Evolutionary conservation across 371 early-diverging fungal genomes (phyloP).

Genomic region (Conidiobolus coronatus): DNA sequence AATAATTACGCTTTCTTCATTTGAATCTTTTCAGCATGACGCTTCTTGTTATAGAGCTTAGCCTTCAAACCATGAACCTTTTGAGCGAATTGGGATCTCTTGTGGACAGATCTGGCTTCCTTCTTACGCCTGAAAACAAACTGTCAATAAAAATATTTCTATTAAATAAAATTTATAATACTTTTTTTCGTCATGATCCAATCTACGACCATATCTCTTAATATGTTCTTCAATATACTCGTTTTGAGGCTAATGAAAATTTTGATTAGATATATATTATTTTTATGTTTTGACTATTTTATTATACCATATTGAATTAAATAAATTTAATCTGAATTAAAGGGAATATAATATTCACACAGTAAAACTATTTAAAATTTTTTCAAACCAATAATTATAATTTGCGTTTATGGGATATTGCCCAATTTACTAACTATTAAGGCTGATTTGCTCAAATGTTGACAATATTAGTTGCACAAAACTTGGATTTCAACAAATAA

Average conservation of each 20-base stretch:
- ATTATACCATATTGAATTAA: neutral
- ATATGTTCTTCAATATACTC: conserved; percentile 99
- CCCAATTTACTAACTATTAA: no score
- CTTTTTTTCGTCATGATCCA: conserved; percentile 93
- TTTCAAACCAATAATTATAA: no score
- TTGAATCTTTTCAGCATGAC: conserved; percentile 98
- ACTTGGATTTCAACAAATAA: no score
- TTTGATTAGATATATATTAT: neutral
- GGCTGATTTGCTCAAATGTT: no score
- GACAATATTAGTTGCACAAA: no score
- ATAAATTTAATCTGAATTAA: no score
- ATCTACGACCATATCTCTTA: conserved; percentile 91
- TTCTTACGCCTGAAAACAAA: conserved; percentile 61
- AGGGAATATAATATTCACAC: no score
- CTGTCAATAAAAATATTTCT: neutral
- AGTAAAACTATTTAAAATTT: no score
- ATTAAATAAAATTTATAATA: conserved; percentile 14
- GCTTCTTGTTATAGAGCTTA: conserved; percentile 97
- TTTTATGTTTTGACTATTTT: neutral
- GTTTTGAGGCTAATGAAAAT: conserved; percentile 81
- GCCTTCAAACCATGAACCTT: conserved; percentile 98
- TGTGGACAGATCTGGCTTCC: conserved; percentile 87
- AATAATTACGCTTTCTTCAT: conserved; percentile 87
- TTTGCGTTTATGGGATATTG: no score
- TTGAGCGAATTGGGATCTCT: conserved; percentile 75